Evolutionary conservation across 2,329 filamentous ascomycete genomes (phyloP).

Genomic region (Apiospora malaysiana): DNA sequence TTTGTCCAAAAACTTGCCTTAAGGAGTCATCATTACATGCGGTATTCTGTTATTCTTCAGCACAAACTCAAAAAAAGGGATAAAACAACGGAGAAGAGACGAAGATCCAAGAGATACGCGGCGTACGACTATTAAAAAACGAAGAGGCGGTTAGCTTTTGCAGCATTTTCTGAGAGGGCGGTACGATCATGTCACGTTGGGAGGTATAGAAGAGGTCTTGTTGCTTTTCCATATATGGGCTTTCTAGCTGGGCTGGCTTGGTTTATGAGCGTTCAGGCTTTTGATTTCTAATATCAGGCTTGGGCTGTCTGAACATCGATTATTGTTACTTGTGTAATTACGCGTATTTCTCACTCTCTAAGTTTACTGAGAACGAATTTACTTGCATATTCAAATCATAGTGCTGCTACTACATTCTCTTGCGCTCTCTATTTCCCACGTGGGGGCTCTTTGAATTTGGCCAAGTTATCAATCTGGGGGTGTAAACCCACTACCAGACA

Average conservation of each 20-base stretch:
- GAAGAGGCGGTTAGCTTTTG: slow-evolving; percentile 10
- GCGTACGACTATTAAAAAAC: slow-evolving; percentile 1
- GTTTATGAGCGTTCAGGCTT: background rate
- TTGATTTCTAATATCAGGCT: background rate
- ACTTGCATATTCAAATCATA: background rate
- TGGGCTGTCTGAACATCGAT: background rate
- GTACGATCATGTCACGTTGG: slow-evolving; percentile 11
- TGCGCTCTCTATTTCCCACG: too few relatives aligned
- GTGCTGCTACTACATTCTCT: background rate
- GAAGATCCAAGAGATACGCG: background rate
- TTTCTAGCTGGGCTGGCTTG: slow-evolving; percentile 11
- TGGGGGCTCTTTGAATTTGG: background rate
- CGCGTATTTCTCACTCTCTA: background rate
- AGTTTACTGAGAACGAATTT: background rate
- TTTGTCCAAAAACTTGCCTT: background rate
- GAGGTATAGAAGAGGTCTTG: slow-evolving; percentile 3
- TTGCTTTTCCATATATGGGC: background rate
- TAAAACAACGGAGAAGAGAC: background rate
- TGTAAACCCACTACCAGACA: background rate
- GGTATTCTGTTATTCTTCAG: background rate
- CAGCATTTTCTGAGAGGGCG: slow-evolving; percentile 9
- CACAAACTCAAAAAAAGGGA: background rate
- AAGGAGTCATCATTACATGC: background rate
- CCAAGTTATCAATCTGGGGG: background rate
- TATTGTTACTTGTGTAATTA: slow-evolving; percentile 2